A percentile compares a stretch with the other conserved stretches of the same genome.
Evolutionary conservation across 192 early-diverging fungal species (phyloP).

Genomic region (Phlyctochytrium bullatum): DNA sequence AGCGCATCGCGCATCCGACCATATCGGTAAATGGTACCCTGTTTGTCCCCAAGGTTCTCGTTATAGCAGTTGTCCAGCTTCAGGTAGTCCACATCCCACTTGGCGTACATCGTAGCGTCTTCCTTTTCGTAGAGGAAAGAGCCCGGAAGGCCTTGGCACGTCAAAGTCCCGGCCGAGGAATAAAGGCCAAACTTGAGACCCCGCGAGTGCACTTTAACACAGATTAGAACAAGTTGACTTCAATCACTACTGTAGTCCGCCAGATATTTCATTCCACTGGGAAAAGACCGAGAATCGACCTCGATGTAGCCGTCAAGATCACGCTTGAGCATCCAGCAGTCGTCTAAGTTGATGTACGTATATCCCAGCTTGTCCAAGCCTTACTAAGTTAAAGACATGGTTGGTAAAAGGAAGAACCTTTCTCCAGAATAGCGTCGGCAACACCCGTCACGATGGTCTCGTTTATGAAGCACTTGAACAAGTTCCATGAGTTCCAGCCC

Average conservation of each 20-base stretch:
- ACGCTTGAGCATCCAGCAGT: constrained; percentile 54
- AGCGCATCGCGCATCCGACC: constrained; percentile 43
- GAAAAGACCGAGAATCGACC: constrained; percentile 46
- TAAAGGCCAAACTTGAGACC: constrained; percentile 44
- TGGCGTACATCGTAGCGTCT: constrained; percentile 50
- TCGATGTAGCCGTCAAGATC: constrained; percentile 27
- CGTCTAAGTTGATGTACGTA: constrained; percentile 55
- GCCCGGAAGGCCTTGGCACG: constrained; percentile 55
- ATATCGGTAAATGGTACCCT: constrained; percentile 24
- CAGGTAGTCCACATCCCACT: constrained; percentile 60
- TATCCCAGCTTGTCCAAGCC: constrained; percentile 49
- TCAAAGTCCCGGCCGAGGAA: constrained; percentile 42
- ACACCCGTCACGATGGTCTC: constrained; percentile 20
- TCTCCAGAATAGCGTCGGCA: neutral
- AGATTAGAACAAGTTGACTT: neutral
- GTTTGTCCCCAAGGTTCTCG: constrained; percentile 26
- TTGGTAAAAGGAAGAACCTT: neutral
- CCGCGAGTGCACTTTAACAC: constrained; percentile 42
- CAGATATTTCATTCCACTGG: constrained; percentile 49
- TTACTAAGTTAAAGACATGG: neutral
- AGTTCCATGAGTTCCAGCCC: constrained; percentile 21
- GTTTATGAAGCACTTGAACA: constrained; percentile 48
- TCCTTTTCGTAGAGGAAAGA: constrained; percentile 40
- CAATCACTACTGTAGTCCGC: constrained; percentile 42
- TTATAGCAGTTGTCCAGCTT: constrained; percentile 64